Evolutionary conservation across 2,329 filamentous ascomycete genomes (phyloP).

Genomic region (Periglandula ipomoeae): DNA sequence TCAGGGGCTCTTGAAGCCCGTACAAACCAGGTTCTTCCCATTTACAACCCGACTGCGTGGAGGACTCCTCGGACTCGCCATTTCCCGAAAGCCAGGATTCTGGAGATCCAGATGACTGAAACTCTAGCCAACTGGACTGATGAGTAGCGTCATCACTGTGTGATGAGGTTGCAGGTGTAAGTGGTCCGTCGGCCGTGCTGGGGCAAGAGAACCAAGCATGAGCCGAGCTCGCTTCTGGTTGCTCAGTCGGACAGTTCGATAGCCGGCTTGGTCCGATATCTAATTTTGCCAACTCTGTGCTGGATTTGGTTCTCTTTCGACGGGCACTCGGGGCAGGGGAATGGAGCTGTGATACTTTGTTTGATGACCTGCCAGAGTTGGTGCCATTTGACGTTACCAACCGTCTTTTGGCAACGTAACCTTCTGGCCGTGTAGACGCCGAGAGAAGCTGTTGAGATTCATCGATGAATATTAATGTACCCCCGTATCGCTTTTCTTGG

Average conservation of each 20-base stretch:
- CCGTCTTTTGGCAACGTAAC: neutral
- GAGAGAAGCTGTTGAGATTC: constrained; percentile 3
- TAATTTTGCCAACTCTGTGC: neutral
- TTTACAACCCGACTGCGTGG: constrained; percentile 2
- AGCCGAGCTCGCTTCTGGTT: neutral
- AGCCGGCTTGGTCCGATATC: neutral
- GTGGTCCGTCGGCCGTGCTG: constrained; percentile 1
- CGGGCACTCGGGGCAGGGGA: neutral
- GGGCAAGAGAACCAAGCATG: neutral
- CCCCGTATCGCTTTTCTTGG: neutral
- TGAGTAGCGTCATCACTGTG: constrained; percentile 4
- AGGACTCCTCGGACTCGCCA: constrained; percentile 2
- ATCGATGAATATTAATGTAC: constrained; percentile 4
- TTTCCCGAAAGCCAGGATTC: constrained; percentile 4
- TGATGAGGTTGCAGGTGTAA: constrained; percentile 6
- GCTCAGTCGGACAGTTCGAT: neutral
- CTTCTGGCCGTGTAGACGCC: neutral
- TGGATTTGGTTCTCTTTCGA: neutral
- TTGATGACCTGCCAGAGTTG: neutral
- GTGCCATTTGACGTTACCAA: neutral
- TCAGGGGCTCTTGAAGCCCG: neutral
- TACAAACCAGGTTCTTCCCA: neutral
- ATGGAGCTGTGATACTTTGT: neutral
- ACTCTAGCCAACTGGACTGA: neutral
- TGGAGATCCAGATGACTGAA: constrained; percentile 4